Evolutionary conservation across 1,284 basidiomycete species (phyloP), one percentile per base, ranked within the genome.

Genomic region (Ganoderma boninense): DNA sequence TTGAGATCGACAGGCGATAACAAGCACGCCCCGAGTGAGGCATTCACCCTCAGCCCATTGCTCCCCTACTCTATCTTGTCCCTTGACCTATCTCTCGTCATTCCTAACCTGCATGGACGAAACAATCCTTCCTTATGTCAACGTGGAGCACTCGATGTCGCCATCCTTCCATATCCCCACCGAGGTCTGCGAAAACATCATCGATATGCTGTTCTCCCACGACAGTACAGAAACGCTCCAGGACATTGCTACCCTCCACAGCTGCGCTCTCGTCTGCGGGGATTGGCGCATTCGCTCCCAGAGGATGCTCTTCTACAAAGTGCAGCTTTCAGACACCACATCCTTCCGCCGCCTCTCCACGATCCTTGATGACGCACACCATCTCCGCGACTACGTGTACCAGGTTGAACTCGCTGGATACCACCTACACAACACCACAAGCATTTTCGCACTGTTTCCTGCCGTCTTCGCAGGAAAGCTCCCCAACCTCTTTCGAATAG

Each of bases 111-210:
- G 35, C 35, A 38, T 5, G 35, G 35, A 38, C 35, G 35, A 38
- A 38, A 38, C 35, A 38, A 38, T 38, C 35, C 5, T 38, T 5
- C 10, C 35, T 10, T 0, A 38, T 5, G 44, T 52, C 49, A 4
- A 52, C 5, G 23, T 26, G 23, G 49, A 26, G 7, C 5, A 3
- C 23, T 14, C 23, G 0, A 23, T 11, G 23, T 23, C 49, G 49
- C 23, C 49, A 13, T 11, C 10, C 4, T 3, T 23, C 14, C 8
- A 56, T 32, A 60, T 60, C 35, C 57, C 57, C 35, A 32, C 32
- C 35, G 57, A 60, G 18, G 35, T 60, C 35, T 60, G 57, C 35
- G 57, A 60, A 40, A 60, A 38, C n/a, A 38, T 60, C 18, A 60
- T 60, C 57, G 57, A 60, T 20, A 40, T 40, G 57, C 57, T 60